Conservation (phyloP, 169 alveolate genomes). For the Cryptosporidium andersoni region DNA sequence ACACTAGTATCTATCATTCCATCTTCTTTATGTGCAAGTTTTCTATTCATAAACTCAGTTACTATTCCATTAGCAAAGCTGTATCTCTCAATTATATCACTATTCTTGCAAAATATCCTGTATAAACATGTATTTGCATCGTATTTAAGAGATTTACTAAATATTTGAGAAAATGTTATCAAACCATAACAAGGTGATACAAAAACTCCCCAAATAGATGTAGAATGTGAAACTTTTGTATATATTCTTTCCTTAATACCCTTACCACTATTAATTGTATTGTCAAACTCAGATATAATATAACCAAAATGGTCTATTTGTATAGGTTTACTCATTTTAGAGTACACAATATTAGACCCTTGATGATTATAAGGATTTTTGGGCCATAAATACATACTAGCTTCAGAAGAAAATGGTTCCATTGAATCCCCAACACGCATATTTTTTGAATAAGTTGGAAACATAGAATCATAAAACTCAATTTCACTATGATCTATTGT, state of each 20-base stretch:
- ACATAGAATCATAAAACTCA: slow-evolving; percentile 4
- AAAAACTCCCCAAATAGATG: slow-evolving; percentile 27
- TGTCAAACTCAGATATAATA: not conserved
- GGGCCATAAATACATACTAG: not conserved
- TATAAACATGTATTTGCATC: slow-evolving; percentile 12
- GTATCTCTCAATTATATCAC: slow-evolving; percentile 43
- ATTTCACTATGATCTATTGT: slow-evolving; percentile 14
- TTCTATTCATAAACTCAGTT: slow-evolving; percentile 35
- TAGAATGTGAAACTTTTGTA: not conserved
- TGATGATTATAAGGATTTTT: not conserved
- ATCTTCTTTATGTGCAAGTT: not conserved
- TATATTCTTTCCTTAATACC: not conserved
- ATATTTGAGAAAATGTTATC: slow-evolving; percentile 4
- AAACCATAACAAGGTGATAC: slow-evolving; percentile 60
- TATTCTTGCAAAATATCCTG: slow-evolving; percentile 15
- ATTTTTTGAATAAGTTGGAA: not conserved
- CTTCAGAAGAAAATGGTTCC: not conserved
- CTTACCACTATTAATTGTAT: not conserved
- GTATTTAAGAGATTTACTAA: not conserved
- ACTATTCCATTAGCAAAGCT: slow-evolving; percentile 37
- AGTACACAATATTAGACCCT: slow-evolving; percentile 6
- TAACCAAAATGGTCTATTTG: slow-evolving; percentile 7
- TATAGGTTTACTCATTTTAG: not conserved
- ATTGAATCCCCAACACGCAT: slow-evolving; percentile 5
- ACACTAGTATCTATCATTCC: not conserved